Evolutionary conservation across 1,284 basidiomycete species (phyloP), one percentile per base, ranked within the genome.

Genomic region (Leucoagaricus sp.): DNA sequence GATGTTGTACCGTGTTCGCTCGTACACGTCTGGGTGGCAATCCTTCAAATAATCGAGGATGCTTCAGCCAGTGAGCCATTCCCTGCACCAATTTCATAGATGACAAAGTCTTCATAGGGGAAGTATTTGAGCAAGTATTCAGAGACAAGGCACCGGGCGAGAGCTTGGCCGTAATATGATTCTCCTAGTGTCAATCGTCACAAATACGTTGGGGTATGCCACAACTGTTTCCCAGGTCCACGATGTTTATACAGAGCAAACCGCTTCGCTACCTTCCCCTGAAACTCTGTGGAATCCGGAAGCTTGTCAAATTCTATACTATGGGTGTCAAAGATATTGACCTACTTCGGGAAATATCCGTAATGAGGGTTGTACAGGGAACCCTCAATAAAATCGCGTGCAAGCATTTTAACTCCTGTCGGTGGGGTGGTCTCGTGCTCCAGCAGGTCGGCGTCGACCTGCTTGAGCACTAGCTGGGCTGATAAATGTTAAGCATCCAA

Each of bases 21-120:
- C 88, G 68, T 96, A 99, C 2, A 98, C 91, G 50, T 96, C 93
- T 0, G 96, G 94, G 68, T 97, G 89, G 40, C 87, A 74, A 42
- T 85, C 81, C 25, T 79, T 82, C 25, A 99, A 74, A 65, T 88
- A 94, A 67, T 91, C 82, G 57, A 99, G 83, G 46, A 98, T 85
- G 67, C 98, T 92, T 83, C 73, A 41, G 97, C 96, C 55, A 99
- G 80, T 0, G 96, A 96, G 0, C 97, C 97, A 64, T 98, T 98
- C 26, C 97, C 97, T 1, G 96, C 97, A 29, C 97, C 97, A 60
- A 99, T 89, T 72, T 99, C 97, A 78, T 97, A 99, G 55, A 99
- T 87, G 60, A 93, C 84, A 61, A 99, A 85, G 69, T 98, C 95
- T 72, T 97, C 90, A 69, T 97, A 96, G 0, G 96, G 96, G 69